Conservation (phyloP, 176 grass and related monocot species). For the Ensete glaucum region DNA sequence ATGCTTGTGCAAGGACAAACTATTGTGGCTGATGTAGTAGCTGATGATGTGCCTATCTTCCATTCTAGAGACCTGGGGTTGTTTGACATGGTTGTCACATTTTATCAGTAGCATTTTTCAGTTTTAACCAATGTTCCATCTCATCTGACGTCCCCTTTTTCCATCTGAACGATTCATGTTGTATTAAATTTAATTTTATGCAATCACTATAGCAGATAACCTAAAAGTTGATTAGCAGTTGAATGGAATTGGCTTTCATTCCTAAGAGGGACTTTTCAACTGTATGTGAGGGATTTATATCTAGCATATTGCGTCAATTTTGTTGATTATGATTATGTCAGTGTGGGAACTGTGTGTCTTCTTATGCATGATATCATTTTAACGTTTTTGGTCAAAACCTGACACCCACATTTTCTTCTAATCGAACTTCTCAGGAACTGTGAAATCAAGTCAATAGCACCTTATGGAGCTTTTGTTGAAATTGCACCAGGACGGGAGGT, state of each 20-base stretch:
- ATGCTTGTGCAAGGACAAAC: neutral
- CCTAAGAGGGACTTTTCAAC: too few species aligned
- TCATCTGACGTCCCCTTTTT: neutral
- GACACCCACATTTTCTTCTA: slow-evolving; percentile 10
- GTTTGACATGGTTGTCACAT: neutral
- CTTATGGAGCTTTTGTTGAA: slow-evolving; percentile 92
- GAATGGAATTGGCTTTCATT: too few species aligned
- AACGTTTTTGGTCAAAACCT: neutral
- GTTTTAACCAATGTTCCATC: neutral
- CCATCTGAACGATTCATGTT: neutral
- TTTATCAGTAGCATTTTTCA: neutral
- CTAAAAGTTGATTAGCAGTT: neutral
- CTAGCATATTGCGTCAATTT: neutral
- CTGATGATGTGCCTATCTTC: neutral
- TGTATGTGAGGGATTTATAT: too few species aligned
- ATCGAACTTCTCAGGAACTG: slow-evolving; percentile 50
- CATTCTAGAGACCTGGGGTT: neutral
- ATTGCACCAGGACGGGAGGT: slow-evolving; percentile 94
- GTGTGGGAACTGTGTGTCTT: neutral
- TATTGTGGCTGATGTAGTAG: neutral
- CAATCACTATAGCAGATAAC: neutral
- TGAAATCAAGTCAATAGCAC: slow-evolving; percentile 80
- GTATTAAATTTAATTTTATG: neutral
- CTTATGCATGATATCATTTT: neutral
- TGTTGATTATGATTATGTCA: neutral